Percentiles rank a stretch among this genome's conserved stretches.
Conservation (phyloP, 176 grass and related monocot species). For the Alopecurus myosuroides region DNA sequence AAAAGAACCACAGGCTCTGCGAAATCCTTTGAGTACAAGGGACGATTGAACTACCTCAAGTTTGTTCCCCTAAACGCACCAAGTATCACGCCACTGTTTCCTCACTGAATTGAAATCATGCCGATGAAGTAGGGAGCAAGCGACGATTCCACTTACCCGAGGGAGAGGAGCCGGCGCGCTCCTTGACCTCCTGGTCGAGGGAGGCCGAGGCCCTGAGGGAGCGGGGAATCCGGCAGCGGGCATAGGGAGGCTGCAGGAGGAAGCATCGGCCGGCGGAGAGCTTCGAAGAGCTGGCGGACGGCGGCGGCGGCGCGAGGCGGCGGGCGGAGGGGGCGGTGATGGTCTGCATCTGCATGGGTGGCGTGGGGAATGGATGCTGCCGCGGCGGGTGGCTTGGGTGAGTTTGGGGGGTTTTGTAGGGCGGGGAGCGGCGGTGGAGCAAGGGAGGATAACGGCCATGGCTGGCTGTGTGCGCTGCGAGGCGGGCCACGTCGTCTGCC, state of each 20-base stretch:
- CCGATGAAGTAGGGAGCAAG: neutral
- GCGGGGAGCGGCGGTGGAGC: slow-evolving; percentile 22
- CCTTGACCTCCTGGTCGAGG: slow-evolving; percentile 50
- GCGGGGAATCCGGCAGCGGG: slow-evolving; percentile 21
- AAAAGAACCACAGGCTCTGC: neutral
- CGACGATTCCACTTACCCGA: slow-evolving; percentile 16
- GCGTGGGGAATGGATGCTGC: neutral
- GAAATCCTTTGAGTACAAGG: neutral
- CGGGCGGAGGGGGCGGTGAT: slow-evolving; percentile 25
- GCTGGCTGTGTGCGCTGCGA: slow-evolving; percentile 15
- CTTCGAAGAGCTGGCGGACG: neutral
- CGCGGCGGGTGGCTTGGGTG: slow-evolving; percentile 39
- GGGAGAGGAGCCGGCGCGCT: slow-evolving; percentile 26
- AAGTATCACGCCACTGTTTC: neutral
- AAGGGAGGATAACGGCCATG: slow-evolving; percentile 32
- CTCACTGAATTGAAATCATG: neutral
- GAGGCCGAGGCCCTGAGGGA: slow-evolving; percentile 33
- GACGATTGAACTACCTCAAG: neutral
- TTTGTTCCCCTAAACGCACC: neutral
- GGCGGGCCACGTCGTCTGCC: slow-evolving; percentile 31
- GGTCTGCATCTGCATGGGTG: slow-evolving; percentile 43
- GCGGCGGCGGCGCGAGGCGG: slow-evolving; percentile 11
- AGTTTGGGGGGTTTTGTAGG: slow-evolving; percentile 26
- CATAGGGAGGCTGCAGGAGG: neutral
- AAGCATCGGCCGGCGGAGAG: slow-evolving; percentile 6